Base-by-base conservation (phyloP, 2,329 filamentous ascomycete species). In the Aspergillus sp. region DNA sequence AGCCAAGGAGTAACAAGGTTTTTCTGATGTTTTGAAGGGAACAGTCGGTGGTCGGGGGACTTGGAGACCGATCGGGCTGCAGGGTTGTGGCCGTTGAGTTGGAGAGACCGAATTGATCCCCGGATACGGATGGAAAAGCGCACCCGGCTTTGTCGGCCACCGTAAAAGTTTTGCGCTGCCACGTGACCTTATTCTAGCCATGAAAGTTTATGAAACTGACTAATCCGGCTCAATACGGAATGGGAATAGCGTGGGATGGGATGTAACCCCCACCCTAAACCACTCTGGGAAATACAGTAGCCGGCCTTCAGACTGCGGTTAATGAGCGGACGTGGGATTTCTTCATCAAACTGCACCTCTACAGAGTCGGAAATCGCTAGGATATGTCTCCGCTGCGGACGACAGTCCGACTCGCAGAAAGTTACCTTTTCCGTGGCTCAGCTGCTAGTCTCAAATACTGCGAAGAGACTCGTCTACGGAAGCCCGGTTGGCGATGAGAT, bases 221-320 rank as follows among this genome's bases (percentile, higher is more conserved):
- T 58, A 53, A 52, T 52, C 31, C n/a, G 15, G 15, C 14, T 52
- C 33, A 25, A 12, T 35, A 23, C 19, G 27, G n/a, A 47, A 41
- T 11, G n/a, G 7, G 21, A 19, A 21, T 35, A 45, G 40, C 37
- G 12, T 40, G 52, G 48, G 52, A 43, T 35, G 39, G 7, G 31
- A 49, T 53, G 31, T 60, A 50, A 70, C 70, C 70, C 70, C 70
- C 70, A 72, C 70, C 46, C 70, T 71, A 71, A 59, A 35, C 70
- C 63, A 17, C 37, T 67, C 64, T 62, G 59, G 68, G 68, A 31
- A 23, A 35, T 37, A 25, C 52, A 60, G 59, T 60, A 62, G 59
- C 66, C 67, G 69, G 63, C 58, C 57, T 54, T 58, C 9, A 11
- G 27, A 31, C 21, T 31, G 35, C 49, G 44, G 55, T 53, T 50